Evolutionary conservation across 2,329 filamentous ascomycete species (phyloP).

Genomic region (Penicillium sp.): DNA sequence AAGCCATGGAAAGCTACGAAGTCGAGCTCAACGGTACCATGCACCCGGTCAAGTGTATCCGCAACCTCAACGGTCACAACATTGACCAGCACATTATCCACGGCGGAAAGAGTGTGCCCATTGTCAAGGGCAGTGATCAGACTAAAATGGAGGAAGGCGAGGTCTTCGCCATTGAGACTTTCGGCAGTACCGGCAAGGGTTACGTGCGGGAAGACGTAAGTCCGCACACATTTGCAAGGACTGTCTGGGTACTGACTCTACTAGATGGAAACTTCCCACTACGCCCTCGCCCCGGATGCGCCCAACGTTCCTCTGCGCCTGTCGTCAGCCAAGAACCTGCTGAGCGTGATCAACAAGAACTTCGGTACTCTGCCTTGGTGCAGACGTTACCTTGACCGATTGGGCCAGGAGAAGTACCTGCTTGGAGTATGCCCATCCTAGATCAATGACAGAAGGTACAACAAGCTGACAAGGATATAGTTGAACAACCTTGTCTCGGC

Average conservation of each 20-base stretch:
- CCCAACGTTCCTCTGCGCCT: constrained; percentile 71
- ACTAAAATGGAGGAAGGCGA: constrained; percentile 99
- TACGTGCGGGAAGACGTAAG: constrained; percentile 78
- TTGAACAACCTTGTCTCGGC: constrained; percentile 78
- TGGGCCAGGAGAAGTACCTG: constrained; percentile 94
- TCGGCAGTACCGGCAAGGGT: constrained; percentile 87
- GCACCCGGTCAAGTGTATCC: constrained; percentile 76
- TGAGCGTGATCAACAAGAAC: constrained; percentile 91
- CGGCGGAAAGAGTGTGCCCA: constrained; percentile 85
- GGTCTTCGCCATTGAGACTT: constrained; percentile 92
- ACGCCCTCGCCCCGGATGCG: constrained; percentile 69
- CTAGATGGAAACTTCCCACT: constrained; percentile 77
- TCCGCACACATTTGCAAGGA: constrained; percentile 15
- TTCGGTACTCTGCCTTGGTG: constrained; percentile 92
- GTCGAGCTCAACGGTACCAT: constrained; percentile 74
- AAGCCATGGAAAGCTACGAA: constrained; percentile 91
- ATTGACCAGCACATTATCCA: constrained; percentile 88
- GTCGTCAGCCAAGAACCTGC: constrained; percentile 75
- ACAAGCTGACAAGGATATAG: constrained; percentile 44
- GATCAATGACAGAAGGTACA: not conserved
- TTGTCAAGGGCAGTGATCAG: constrained; percentile 80
- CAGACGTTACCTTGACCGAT: constrained; percentile 79
- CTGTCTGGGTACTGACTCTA: constrained; percentile 5
- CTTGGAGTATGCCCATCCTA: constrained; percentile 61
- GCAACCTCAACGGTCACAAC: constrained; percentile 83